Evolutionary conservation across 208 protist species (phyloP).

Genomic region (Blastocrithidia nonstop): DNA sequence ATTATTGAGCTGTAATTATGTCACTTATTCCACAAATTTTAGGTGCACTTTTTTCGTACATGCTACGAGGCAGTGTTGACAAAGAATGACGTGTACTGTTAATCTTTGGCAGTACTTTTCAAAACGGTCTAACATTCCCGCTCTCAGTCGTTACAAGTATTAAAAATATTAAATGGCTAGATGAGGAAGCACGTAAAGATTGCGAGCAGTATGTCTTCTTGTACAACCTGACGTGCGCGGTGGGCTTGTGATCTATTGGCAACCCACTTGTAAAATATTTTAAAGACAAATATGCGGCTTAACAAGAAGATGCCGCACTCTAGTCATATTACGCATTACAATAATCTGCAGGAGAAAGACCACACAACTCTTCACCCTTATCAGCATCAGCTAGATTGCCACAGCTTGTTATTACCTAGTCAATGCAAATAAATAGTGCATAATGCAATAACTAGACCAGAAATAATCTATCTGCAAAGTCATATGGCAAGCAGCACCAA

Average conservation of each 20-base stretch:
- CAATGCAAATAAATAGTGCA: too few species aligned
- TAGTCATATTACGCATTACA: too few species aligned
- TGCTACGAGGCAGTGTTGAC: slow-evolving; percentile 13
- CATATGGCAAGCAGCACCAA: too few species aligned
- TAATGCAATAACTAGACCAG: too few species aligned
- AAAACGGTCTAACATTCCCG: slow-evolving; percentile 32
- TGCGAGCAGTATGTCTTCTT: slow-evolving; percentile 49
- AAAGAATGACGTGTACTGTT: slow-evolving; percentile 31
- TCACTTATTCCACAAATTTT: slow-evolving; percentile 28
- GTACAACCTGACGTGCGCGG: slow-evolving; percentile 50
- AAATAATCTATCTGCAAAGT: too few species aligned
- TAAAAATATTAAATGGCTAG: slow-evolving; percentile 41
- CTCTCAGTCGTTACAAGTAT: slow-evolving; percentile 34
- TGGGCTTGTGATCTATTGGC: slow-evolving; percentile 38
- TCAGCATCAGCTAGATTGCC: too few species aligned
- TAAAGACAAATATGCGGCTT: background rate
- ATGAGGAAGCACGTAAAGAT: slow-evolving; percentile 6
- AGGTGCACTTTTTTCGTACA: slow-evolving; percentile 7
- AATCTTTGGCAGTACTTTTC: slow-evolving; percentile 43
- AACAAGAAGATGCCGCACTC: background rate
- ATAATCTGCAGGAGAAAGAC: too few species aligned
- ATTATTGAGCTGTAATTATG: slow-evolving; percentile 27
- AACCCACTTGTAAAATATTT: slow-evolving; percentile 15
- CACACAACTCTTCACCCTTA: too few species aligned
- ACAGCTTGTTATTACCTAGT: too few species aligned